phyloP scores from a whole-genome alignment of 177 flowering plant species.

The Tripterygium wilfordii region DNA sequence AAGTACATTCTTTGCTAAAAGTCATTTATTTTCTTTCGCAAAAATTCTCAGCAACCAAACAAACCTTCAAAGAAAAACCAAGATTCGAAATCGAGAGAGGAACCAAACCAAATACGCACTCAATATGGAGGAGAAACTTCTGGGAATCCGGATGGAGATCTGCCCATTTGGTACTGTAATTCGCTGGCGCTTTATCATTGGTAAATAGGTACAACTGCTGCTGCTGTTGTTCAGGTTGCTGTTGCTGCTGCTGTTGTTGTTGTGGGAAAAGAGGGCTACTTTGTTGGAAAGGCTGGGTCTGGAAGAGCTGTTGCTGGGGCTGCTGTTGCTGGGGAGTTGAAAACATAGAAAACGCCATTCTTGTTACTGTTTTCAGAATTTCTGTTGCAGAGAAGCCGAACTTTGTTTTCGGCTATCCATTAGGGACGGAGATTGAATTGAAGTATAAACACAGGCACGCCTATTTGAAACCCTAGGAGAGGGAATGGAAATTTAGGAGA shows the following conservation, averaged over 20 bases:
- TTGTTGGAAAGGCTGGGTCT: constrained; percentile 1
- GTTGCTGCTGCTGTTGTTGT: constrained; percentile 34
- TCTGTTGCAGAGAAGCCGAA: no score
- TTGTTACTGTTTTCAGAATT: no score
- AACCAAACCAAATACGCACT: constrained; percentile 32
- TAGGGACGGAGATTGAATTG: no score
- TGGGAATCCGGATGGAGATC: constrained; percentile 99
- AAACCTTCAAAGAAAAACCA: neutral
- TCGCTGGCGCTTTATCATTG: constrained; percentile 79
- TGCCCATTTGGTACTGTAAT: constrained; percentile 82
- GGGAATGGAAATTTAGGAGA: no score
- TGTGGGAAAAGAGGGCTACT: constrained; percentile 5
- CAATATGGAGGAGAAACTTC: constrained; percentile 77
- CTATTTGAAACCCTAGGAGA: no score
- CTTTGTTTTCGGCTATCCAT: no score
- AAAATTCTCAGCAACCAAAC: neutral
- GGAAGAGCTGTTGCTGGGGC: constrained; percentile 36
- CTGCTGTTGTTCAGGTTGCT: constrained; percentile 61
- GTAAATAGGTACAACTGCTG: constrained; percentile 68
- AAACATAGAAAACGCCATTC: constrained; percentile 24
- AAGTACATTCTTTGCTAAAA: no score
- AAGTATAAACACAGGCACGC: no score
- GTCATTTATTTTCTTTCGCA: no score
- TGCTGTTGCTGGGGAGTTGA: constrained; percentile 38
- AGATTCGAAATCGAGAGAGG: neutral